These are phyloP conservation scores for Purpureocillium takamizusanense DNA, from an alignment of 2,329 filamentous ascomycete species.

Conservation along the genomic window DNA sequence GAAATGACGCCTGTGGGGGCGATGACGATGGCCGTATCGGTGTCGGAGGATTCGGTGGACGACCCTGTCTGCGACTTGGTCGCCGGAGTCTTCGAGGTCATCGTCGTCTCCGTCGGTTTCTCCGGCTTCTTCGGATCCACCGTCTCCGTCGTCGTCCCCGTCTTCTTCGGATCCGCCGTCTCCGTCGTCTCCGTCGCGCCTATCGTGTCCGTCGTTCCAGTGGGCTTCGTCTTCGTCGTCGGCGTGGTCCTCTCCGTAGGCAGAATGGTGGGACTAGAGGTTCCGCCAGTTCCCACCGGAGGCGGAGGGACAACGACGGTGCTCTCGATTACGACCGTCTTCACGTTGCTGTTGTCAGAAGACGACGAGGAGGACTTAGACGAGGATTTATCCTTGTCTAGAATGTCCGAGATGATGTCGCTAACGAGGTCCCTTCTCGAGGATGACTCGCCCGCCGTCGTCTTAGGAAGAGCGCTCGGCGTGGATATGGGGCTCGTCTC, in stretches of 20 bases:
- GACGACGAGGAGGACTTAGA: not conserved
- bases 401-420: conserved; percentile 15
- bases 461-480: conserved; percentile 9
- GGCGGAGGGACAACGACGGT: not conserved
- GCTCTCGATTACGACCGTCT: not conserved
- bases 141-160: not conserved
- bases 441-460: conserved; percentile 5
- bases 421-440: conserved; percentile 11
- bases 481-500: conserved; percentile 12
- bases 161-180: not conserved
- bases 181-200: not conserved
- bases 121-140: too few relatives aligned
- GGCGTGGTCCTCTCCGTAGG: not conserved
- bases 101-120: not conserved
- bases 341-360: not conserved
- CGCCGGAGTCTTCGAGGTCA: not conserved
- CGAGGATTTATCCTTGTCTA: conserved; percentile 2
- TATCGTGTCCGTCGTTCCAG: not conserved
- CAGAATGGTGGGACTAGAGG: not conserved
- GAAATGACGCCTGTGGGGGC: conserved; percentile 17
- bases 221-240: not conserved
- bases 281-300: not conserved
- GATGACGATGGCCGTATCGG: conserved; percentile 14
- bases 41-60: not conserved
- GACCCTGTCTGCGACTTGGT: not conserved